Evolutionary conservation across 1,284 basidiomycete species (phyloP).

Genomic region (Malassezia obtusa): DNA sequence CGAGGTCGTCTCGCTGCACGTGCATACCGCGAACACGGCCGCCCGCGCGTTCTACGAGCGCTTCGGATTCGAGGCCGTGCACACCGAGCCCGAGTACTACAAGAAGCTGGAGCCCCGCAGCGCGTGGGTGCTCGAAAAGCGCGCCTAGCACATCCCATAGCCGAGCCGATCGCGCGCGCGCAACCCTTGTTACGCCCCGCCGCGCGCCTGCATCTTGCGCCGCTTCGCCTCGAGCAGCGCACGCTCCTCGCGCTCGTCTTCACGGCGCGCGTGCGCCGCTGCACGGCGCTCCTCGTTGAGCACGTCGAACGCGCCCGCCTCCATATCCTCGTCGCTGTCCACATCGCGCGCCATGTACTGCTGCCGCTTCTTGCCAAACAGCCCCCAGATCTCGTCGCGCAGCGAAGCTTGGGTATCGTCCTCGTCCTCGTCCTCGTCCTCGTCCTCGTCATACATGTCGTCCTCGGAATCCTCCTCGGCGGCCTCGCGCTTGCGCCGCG

Average conservation of each 20-base stretch:
- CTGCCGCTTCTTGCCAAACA: slow-evolving; percentile 36
- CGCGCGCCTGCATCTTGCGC: slow-evolving; percentile 22
- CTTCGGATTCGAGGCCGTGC: slow-evolving; percentile 45
- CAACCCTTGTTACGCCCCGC: no score
- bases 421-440: slow-evolving; percentile 20
- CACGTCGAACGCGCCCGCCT: slow-evolving; percentile 36
- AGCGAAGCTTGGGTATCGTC: slow-evolving; percentile 12
- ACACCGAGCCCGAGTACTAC: slow-evolving; percentile 41
- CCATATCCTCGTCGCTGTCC: slow-evolving; percentile 45
- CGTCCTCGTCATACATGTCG: slow-evolving; percentile 17
- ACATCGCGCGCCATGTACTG: slow-evolving; percentile 28
- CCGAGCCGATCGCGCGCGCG: no score
- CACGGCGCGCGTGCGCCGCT: slow-evolving; percentile 26
- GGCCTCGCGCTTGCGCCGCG: not conserved
- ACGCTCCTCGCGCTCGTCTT: slow-evolving; percentile 35
- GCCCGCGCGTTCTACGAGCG: slow-evolving; percentile 48
- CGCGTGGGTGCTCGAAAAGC: slow-evolving; percentile 47
- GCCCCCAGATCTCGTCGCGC: slow-evolving; percentile 39
- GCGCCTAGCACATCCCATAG: not conserved
- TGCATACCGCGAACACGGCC: slow-evolving; percentile 48
- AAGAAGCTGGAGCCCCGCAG: slow-evolving; percentile 42
- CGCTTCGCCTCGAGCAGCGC: slow-evolving; percentile 22
- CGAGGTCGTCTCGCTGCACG: slow-evolving; percentile 46
- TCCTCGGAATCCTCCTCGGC: slow-evolving; percentile 4
- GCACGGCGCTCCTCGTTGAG: slow-evolving; percentile 33